A percentile compares a stretch with the other conserved stretches of the same genome.
phyloP scores from a whole-genome alignment of 805 yeast species.

The Blastobotrys terrestris region DNA sequence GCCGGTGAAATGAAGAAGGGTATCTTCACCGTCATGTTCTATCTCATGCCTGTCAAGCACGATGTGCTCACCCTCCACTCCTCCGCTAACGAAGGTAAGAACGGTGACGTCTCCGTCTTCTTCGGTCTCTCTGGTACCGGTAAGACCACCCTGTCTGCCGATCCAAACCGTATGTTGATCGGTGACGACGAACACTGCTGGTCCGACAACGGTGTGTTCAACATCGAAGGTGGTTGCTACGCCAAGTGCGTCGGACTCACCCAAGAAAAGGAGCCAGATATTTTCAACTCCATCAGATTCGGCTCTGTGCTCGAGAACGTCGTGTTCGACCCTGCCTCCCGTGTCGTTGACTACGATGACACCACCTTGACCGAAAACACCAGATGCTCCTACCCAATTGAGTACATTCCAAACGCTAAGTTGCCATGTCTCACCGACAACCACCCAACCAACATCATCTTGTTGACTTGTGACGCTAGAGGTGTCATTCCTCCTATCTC shows the following conservation, averaged over 20 bases:
- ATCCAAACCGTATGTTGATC: slow-evolving; percentile 84
- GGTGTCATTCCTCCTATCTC: slow-evolving; percentile 98
- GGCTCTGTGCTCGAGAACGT: slow-evolving; percentile 95
- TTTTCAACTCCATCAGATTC: slow-evolving; percentile 87
- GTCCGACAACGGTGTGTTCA: slow-evolving; percentile 97
- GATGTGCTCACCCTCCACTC: slow-evolving; percentile 90
- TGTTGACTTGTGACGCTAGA: slow-evolving; percentile 94
- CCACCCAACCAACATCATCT: slow-evolving; percentile 88
- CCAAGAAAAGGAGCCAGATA: slow-evolving; percentile 94
- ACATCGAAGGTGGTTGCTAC: slow-evolving; percentile 99
- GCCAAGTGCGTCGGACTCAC: slow-evolving; percentile 91
- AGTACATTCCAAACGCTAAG: slow-evolving; percentile 91
- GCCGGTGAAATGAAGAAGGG: slow-evolving; percentile 99
- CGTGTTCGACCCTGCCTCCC: slow-evolving; percentile 69
- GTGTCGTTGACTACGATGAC: slow-evolving; percentile 81
- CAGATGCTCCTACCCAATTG: slow-evolving; percentile 97
- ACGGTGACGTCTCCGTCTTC: slow-evolving; percentile 87
- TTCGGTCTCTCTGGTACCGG: slow-evolving; percentile 98
- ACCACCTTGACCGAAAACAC: slow-evolving; percentile 90
- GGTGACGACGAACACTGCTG: slow-evolving; percentile 99
- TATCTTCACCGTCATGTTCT: slow-evolving; percentile 97
- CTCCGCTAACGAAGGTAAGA: slow-evolving; percentile 85
- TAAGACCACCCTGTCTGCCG: slow-evolving; percentile 95
- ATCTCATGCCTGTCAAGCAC: slow-evolving; percentile 93
- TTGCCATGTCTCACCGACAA: slow-evolving; percentile 85